Percentiles rank a stretch among this genome's conserved stretches.
These are phyloP conservation scores for Carex cristatella DNA, from an alignment of 176 grass and related monocot species.

Conservation along the genomic window DNA sequence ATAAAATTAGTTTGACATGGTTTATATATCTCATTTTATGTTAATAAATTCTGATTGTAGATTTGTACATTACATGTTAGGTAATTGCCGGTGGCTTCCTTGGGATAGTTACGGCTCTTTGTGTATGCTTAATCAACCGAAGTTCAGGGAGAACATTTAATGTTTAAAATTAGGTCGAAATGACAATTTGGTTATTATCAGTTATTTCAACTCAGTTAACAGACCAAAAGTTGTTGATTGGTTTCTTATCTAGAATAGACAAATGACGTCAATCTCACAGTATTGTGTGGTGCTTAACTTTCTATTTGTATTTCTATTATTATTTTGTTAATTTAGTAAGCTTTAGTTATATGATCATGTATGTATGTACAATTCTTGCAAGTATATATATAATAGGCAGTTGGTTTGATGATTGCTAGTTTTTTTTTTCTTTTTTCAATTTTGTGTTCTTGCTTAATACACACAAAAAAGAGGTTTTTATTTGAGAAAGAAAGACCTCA, in stretches of 20 bases:
- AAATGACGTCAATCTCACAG: background rate
- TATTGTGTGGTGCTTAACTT: constrained; percentile 4
- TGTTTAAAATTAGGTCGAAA: background rate
- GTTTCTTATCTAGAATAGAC: background rate
- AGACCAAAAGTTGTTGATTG: background rate
- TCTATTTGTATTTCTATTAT: background rate
- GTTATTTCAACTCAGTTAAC: constrained; percentile 3
- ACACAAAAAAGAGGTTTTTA: too few species aligned
- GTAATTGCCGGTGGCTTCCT: constrained; percentile 70
- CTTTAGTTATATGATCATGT: background rate
- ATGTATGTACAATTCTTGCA: background rate
- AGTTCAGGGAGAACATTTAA: constrained; percentile 4
- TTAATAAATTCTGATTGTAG: background rate
- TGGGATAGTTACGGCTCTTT: constrained; percentile 48
- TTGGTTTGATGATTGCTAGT: background rate
- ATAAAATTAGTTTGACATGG: background rate
- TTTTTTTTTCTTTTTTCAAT: background rate
- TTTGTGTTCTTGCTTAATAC: background rate
- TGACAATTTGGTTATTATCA: constrained; percentile 3
- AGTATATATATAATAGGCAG: background rate
- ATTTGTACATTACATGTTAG: constrained; percentile 33
- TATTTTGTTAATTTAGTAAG: constrained; percentile 3
- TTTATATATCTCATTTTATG: background rate
- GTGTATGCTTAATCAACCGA: constrained; percentile 37
- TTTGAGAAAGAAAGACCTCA: background rate